Conservation (phyloP, 106 monocot genomes). For the Xerophyta viscosa region DNA sequence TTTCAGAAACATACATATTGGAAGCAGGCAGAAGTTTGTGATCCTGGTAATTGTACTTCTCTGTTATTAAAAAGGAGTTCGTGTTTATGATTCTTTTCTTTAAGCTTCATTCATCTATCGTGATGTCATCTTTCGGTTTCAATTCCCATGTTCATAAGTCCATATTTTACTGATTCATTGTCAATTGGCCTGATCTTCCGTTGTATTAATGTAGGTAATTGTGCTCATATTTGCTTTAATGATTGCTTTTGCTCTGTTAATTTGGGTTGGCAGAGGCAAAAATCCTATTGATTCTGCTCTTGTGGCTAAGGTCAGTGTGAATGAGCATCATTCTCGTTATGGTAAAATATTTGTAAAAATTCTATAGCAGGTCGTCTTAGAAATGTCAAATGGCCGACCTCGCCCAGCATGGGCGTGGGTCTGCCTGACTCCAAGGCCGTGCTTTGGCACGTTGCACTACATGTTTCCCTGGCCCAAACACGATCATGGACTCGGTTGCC, state of each 20-base stretch:
- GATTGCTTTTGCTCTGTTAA: slow-evolving; percentile 65
- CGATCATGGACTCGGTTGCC: too few relatives aligned
- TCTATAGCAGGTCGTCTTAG: too few relatives aligned
- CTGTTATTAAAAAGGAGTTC: too few relatives aligned
- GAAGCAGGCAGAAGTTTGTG: slow-evolving; percentile 88
- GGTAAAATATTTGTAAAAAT: neutral
- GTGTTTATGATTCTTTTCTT: neutral
- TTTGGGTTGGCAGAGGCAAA: slow-evolving; percentile 78
- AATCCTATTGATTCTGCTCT: slow-evolving; percentile 83
- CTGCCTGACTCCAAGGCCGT: too few relatives aligned
- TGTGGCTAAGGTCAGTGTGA: slow-evolving; percentile 49
- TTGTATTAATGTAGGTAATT: slow-evolving; percentile 47
- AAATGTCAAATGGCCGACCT: too few relatives aligned
- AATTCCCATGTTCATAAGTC: too few relatives aligned
- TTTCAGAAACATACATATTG: slow-evolving; percentile 51
- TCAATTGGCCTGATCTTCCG: neutral
- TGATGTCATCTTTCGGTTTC: too few relatives aligned
- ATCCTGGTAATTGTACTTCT: slow-evolving; percentile 44
- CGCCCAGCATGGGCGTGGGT: too few relatives aligned
- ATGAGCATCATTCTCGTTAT: neutral
- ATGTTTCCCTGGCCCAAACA: too few relatives aligned
- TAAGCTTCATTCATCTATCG: neutral
- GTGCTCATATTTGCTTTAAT: slow-evolving; percentile 69
- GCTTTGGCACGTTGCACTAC: too few relatives aligned
- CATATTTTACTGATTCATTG: neutral